Base-by-base conservation (phyloP, 108 stramenopile species). In the Skeletonema tropicum region DNA sequence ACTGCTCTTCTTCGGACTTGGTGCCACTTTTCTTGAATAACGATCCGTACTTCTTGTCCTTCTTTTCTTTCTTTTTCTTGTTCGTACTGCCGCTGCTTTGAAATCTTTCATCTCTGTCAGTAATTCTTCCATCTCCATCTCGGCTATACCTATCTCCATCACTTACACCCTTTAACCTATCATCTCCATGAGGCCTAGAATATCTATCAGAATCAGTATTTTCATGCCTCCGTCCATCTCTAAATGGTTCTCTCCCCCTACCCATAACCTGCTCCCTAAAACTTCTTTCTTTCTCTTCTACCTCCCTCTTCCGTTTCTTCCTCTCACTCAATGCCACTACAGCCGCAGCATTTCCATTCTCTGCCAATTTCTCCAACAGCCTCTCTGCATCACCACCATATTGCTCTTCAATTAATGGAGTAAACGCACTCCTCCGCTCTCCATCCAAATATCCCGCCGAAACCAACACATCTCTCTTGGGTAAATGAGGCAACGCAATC, bases 401-500 rank as follows among this genome's bases (percentile, higher is more conserved):
- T 46, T 70, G 57, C 26, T 83, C 79, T 15, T 72, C 64, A 25
- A 92, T 80, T 2, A 77, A 32, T 9, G 87, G 86, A 17, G 58
- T 35, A 45, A 92, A 41, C 13, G 88, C 86, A 55, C 86, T 87
- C 55, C 86, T 61, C 35, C 86, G 19, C 11, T 80, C 85, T 14
- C 89, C 90, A 38, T 93, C 89, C 39, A 94, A 57, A 84, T 93
- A 92, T 48, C 87, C 87, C 57, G 83, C 86, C 70, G 82, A 84
- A 64, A 94, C 91, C 57, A 99, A 79, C 9, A 90, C 80, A 8
- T 63, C 71, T 66, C 99, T 80, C 62, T 78, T 78, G 1, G 97
- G 97, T 42, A 99, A 71, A 64, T 94, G 85, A 7, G 99, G 98
- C 60, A 99, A 75, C 8, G 97, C 84, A 69, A 99, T 92, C 31